Conservation (phyloP, 495 filamentous ascomycete genomes). For the Thermochaetoides thermophila region DNA sequence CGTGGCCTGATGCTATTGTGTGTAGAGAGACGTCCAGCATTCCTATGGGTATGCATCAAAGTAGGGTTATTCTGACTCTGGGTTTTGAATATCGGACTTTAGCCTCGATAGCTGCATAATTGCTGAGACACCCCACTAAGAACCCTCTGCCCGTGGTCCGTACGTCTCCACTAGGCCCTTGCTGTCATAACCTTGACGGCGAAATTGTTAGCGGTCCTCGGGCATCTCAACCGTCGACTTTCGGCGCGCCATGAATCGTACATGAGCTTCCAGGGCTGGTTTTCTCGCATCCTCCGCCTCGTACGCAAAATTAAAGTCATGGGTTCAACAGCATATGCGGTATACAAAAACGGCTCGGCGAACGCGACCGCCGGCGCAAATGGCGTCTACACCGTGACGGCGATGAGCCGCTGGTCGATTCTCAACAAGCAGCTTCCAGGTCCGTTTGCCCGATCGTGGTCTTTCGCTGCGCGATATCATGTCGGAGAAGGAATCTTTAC, state of each 20-base stretch:
- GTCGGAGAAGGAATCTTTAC: no score
- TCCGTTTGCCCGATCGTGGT: no score
- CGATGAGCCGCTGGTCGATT: slow-evolving; percentile 69
- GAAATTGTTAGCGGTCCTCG: slow-evolving; percentile 9
- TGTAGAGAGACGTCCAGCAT: no score
- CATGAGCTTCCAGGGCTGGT: slow-evolving; percentile 10
- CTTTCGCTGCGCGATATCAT: no score
- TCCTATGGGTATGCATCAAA: not conserved
- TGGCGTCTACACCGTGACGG: slow-evolving; percentile 46
- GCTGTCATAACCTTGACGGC: slow-evolving; percentile 3
- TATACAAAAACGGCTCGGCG: slow-evolving; percentile 14
- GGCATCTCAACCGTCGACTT: not conserved
- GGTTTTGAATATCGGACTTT: no score
- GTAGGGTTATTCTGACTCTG: not conserved
- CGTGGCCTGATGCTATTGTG: not conserved
- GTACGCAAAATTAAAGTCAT: slow-evolving; percentile 12
- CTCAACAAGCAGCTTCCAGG: slow-evolving; percentile 55
- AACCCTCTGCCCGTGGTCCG: no score
- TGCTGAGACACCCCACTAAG: no score
- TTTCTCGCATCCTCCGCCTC: slow-evolving; percentile 7
- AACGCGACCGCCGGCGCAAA: slow-evolving; percentile 4
- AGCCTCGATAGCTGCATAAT: no score
- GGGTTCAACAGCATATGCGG: slow-evolving; percentile 13
- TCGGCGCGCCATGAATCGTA: slow-evolving; percentile 3
- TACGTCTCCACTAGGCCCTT: no score